phyloP scores from a whole-genome alignment of 768 basidiomycete genomes.

The Psilocybe cubensis region DNA sequence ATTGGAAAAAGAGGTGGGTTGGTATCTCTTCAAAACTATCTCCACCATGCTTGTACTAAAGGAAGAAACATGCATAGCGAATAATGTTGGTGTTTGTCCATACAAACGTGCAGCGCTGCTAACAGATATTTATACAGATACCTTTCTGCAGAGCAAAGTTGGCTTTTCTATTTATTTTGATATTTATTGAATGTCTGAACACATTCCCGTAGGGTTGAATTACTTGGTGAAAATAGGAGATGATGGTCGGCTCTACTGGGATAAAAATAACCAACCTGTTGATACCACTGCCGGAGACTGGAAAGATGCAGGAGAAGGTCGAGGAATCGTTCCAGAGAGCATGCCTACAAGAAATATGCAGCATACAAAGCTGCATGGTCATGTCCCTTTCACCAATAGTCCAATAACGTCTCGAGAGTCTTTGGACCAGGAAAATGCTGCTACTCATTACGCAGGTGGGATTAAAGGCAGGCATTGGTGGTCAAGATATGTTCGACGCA shows the following conservation, averaged over 20 bases:
- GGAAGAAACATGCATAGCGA: conserved; percentile 30
- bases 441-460: conserved; percentile 45
- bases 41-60: neutral
- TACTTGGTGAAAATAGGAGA: conserved; percentile 62
- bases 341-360: conserved; percentile 19
- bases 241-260: conserved; percentile 60
- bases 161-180: conserved; percentile 11
- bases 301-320: conserved; percentile 62
- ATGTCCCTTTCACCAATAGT: conserved; percentile 23
- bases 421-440: conserved; percentile 31
- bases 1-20: conserved; percentile 59
- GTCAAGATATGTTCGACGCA: conserved; percentile 41
- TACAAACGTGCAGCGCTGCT: neutral
- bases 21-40: neutral
- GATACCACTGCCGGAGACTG: conserved; percentile 65
- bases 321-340: conserved; percentile 52
- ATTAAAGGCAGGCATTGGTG: conserved; percentile 35
- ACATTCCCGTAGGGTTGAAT: conserved; percentile 51
- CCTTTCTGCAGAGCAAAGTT: conserved; percentile 61
- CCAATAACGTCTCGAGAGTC: conserved; percentile 1
- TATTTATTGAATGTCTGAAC: neutral
- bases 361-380: neutral
- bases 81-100: conserved; percentile 41
- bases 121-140: conserved; percentile 40
- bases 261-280: conserved; percentile 56